Percentiles rank a stretch among this genome's conserved stretches.
phyloP scores from a whole-genome alignment of 306 rosid species.

The Astragalus glycyphyllos region DNA sequence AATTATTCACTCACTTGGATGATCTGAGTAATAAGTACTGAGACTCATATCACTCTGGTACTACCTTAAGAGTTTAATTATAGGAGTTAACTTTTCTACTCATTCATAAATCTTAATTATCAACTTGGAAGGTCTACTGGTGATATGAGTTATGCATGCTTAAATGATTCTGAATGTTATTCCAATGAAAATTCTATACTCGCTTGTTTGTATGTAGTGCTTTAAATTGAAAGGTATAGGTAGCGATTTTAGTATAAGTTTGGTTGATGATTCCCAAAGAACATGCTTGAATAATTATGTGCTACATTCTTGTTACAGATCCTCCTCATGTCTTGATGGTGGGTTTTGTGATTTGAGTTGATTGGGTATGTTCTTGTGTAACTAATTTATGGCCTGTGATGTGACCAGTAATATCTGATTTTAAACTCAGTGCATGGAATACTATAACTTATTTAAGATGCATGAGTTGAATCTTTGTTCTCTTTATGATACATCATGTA shows the following conservation, averaged over 20 bases:
- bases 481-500: too few species aligned
- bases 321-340: constrained; percentile 12
- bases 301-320: not conserved
- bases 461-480: too few species aligned
- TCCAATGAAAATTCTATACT: not conserved
- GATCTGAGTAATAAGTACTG: constrained; percentile 5
- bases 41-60: not conserved
- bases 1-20: not conserved
- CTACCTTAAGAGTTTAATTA: constrained; percentile 12
- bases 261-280: constrained; percentile 3
- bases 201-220: not conserved
- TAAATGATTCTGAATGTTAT: constrained; percentile 24
- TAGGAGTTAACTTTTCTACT: not conserved
- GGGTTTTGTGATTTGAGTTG: not conserved
- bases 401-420: too few species aligned
- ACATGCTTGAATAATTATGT: not conserved
- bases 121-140: constrained; percentile 8
- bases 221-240: not conserved
- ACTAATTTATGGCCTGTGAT: not conserved
- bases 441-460: too few species aligned
- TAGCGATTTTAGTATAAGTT: not conserved
- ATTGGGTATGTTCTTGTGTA: not conserved
- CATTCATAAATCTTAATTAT: not conserved
- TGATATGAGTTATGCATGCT: constrained; percentile 7
- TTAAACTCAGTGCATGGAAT: too few species aligned